These are phyloP conservation scores for Ustulina deusta DNA, from an alignment of 2,329 filamentous ascomycete genomes.

Conservation along the genomic window DNA sequence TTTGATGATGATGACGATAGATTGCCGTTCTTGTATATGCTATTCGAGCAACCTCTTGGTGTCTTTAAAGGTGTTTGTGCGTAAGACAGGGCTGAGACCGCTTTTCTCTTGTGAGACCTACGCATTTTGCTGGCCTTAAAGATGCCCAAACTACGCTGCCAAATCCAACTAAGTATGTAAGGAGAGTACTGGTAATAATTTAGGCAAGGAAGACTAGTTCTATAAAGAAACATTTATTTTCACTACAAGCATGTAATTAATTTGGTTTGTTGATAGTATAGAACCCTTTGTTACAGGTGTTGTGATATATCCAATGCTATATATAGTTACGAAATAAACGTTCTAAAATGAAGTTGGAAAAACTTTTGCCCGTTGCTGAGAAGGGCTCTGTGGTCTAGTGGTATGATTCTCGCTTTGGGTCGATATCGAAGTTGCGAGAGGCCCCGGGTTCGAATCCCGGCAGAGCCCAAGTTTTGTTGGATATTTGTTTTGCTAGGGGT, in stretches of 20 bases:
- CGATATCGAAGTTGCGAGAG: slow-evolving; percentile 34
- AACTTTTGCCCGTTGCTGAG: too few relatives aligned
- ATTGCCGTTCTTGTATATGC: slow-evolving; percentile 45
- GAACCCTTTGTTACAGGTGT: too few relatives aligned
- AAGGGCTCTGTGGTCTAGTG: slow-evolving; percentile 40
- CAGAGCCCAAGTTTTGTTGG: slow-evolving; percentile 24
- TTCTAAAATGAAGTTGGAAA: too few relatives aligned
- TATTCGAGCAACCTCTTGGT: slow-evolving; percentile 11
- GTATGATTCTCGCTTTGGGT: slow-evolving; percentile 43
- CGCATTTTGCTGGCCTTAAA: neutral
- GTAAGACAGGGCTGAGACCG: neutral
- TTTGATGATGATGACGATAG: slow-evolving; percentile 36
- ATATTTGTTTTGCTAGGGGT: neutral
- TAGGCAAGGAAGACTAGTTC: too few relatives aligned
- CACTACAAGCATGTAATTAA: too few relatives aligned
- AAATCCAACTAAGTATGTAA: too few relatives aligned
- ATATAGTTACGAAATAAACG: too few relatives aligned
- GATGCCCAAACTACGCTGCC: neutral
- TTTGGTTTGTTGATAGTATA: too few relatives aligned
- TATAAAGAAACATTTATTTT: too few relatives aligned
- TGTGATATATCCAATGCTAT: too few relatives aligned
- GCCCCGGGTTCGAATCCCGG: slow-evolving; percentile 40
- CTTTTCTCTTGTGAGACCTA: neutral
- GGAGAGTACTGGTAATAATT: too few relatives aligned
- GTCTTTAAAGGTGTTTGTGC: neutral